Base-by-base conservation (phyloP, 192 early-diverging fungal species). In the Backusella mclennaniae region DNA sequence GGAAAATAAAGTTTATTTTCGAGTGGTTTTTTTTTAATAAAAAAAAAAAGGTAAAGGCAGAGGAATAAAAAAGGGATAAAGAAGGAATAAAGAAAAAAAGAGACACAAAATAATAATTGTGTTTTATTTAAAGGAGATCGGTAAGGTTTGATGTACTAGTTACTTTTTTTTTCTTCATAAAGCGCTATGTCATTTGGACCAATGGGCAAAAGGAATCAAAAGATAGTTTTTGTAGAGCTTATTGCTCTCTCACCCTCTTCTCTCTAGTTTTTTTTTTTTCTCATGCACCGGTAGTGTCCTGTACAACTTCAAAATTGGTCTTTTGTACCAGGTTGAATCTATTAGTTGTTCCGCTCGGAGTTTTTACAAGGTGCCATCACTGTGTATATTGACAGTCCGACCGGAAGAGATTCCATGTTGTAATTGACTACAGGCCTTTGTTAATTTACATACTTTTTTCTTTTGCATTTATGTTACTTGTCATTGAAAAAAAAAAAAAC, bases 201-300 rank as follows among this genome's bases (percentile, higher is more conserved):
- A 75, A 75, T 75, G 36, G 42, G 42, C 29, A 67, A 63, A 19
- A 44, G 14, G 66, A 66, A 75, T 44, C 56, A 59, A 59, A 59
- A 59, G 21, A 14, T 59, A 59, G 56, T 23, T 59, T 59, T 59
- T 9, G 23, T 26, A 59, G 56, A 26, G 56, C 11, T 14, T 26
- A 29, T 59, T 26, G 21, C 56, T 59, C 56, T 59, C 21, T 56
- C 53, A 23, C 53, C 19, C 53, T 59, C n/a, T 71, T 46, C 39
- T 26, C 11, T 42, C 73, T 36, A n/a, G 17, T 19, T 46, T 49
- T 49, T 67, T 74, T 66, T 73, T 73, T 63, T 75, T 75, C 74
- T 75, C 74, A 75, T 75, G 66, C 74, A 75, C 74, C 74, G 74
- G 39, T 44, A 71, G 35, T 75, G 36, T 46, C 59, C 29, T 59